Evolutionary conservation across 2,329 filamentous ascomycete species (phyloP).

Genomic region (Pyrenophora teres): DNA sequence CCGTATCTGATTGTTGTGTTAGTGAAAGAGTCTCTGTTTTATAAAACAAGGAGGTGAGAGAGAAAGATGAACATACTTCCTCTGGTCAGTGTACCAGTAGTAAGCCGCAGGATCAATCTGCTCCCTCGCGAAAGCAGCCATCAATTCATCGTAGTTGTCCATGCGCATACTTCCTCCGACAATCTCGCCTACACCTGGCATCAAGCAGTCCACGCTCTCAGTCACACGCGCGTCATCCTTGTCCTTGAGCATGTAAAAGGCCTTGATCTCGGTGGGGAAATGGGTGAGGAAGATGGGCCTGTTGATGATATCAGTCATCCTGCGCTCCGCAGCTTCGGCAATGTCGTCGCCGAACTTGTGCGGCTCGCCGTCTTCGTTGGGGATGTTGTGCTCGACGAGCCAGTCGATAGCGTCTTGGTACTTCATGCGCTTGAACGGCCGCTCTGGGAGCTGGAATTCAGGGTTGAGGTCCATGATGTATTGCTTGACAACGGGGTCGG

Average conservation of each 20-base stretch:
- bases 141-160: constrained; percentile 80
- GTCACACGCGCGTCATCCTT: constrained; percentile 79
- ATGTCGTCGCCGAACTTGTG: constrained; percentile 97
- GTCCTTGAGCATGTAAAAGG: constrained; percentile 98
- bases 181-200: constrained; percentile 97
- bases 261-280: constrained; percentile 97
- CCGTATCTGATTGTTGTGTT: constrained; percentile 68
- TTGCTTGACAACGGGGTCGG: constrained; percentile 71
- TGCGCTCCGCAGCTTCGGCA: constrained; percentile 92
- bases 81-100: constrained; percentile 98
- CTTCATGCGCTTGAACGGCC: constrained; percentile 92
- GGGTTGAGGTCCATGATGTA: constrained; percentile 90
- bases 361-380: constrained; percentile 87
- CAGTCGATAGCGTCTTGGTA: constrained; percentile 94
- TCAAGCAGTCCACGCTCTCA: constrained; percentile 82
- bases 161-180: constrained; percentile 97
- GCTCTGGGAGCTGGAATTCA: constrained; percentile 76
- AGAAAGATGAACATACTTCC: constrained; percentile 69
- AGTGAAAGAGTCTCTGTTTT: constrained; percentile 10
- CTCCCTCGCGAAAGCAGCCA: constrained; percentile 85
- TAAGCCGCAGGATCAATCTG: constrained; percentile 83
- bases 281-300: constrained; percentile 93
- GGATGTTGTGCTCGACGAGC: constrained; percentile 87
- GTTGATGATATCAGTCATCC: constrained; percentile 97
- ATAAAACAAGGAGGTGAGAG: background rate